These are phyloP conservation scores for Yarrowia galli DNA, from an alignment of 1,139 yeast species.

Conservation along the genomic window DNA sequence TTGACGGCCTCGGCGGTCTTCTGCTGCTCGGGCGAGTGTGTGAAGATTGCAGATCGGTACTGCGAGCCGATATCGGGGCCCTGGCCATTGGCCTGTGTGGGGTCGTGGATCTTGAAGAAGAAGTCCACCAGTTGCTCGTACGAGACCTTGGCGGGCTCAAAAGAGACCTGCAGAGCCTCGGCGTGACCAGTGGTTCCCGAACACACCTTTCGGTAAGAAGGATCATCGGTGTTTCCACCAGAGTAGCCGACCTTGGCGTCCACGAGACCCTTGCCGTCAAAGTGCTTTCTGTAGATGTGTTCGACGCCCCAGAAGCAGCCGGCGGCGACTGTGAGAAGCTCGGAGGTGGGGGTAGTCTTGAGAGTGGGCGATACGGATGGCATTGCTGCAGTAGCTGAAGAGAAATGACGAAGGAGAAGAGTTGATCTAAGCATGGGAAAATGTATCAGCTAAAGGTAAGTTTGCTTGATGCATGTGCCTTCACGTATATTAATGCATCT, in stretches of 20 bases:
- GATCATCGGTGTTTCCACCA: conserved; percentile 68
- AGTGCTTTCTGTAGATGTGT: conserved; percentile 76
- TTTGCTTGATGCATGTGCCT: not conserved
- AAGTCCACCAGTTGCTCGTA: conserved; percentile 75
- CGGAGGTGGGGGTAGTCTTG: conserved; percentile 47
- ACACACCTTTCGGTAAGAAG: conserved; percentile 82
- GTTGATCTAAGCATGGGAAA: conserved; percentile 13
- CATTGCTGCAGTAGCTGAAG: conserved; percentile 36
- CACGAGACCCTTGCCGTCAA: conserved; percentile 63
- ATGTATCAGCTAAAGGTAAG: not conserved
- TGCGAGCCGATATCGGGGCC: conserved; percentile 88
- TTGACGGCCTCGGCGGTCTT: conserved; percentile 54
- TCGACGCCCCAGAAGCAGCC: conserved; percentile 96
- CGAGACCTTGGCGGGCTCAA: conserved; percentile 69
- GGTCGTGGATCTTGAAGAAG: conserved; percentile 92
- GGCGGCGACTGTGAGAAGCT: conserved; percentile 54
- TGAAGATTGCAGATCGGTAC: conserved; percentile 79
- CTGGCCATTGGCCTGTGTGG: conserved; percentile 64
- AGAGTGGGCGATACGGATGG: conserved; percentile 47
- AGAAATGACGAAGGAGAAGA: conserved; percentile 22
- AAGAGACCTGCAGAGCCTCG: conserved; percentile 83
- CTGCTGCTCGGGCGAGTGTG: conserved; percentile 62
- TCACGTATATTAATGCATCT: too few relatives aligned
- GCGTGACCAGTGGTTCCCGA: conserved; percentile 66
- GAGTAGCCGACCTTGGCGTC: conserved; percentile 90